A percentile compares a stretch with the other conserved stretches of the same genome.
Conservation (phyloP, 345 rosid species). For the Eutrema yunnanense region DNA sequence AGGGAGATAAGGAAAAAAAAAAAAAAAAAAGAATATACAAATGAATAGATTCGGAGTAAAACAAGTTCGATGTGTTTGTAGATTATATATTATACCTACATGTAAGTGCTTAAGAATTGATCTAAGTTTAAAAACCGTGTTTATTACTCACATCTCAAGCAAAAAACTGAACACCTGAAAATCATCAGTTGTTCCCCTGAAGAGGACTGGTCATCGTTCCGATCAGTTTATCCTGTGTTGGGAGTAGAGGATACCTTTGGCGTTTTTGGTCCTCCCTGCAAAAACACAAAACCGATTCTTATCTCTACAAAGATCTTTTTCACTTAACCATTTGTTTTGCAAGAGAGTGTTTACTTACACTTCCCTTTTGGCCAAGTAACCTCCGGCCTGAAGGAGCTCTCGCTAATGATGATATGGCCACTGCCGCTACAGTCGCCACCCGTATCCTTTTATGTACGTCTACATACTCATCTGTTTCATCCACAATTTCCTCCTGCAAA, state of each 20-base stretch:
- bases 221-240: neutral
- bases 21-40: neutral
- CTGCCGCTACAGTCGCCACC: slow-evolving; percentile 57
- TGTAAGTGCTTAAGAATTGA: neutral
- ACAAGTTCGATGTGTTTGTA: neutral
- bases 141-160: neutral
- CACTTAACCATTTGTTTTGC: neutral
- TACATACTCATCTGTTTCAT: slow-evolving; percentile 94
- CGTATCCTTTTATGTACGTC: slow-evolving; percentile 98
- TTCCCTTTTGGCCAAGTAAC: slow-evolving; percentile 40
- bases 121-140: neutral
- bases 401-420: slow-evolving; percentile 86
- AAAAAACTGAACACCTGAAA: neutral
- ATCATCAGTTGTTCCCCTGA: neutral
- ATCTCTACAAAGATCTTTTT: neutral
- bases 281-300: neutral
- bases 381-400: slow-evolving; percentile 81
- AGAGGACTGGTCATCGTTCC: neutral
- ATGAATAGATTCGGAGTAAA: neutral
- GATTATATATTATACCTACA: neutral
- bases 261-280: slow-evolving; percentile 22
- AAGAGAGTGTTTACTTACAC: neutral
- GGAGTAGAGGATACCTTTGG: slow-evolving; percentile 17
- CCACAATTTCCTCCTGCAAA: slow-evolving; percentile 93
- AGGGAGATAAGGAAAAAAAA: neutral